A percentile compares a stretch with the other conserved stretches of the same genome.
Evolutionary conservation across 768 basidiomycete genomes (phyloP).

Genomic region (Agrocybe chaxingu): DNA sequence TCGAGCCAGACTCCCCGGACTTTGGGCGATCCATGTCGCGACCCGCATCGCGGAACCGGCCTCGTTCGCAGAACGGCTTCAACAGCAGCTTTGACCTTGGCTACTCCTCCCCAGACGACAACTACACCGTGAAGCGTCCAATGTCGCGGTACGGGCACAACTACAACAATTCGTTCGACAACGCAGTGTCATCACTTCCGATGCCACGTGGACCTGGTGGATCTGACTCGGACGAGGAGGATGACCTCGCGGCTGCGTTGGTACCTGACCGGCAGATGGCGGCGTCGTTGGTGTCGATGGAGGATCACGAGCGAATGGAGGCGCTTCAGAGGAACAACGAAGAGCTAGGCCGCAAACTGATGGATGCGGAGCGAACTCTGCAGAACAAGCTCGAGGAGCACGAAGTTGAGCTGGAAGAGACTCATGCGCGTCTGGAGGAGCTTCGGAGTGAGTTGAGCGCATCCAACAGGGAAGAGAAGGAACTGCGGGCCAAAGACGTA

Average conservation of each 20-base stretch:
- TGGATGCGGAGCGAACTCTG: conserved; percentile 69
- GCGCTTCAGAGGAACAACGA: conserved; percentile 69
- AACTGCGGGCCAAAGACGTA: conserved; percentile 84
- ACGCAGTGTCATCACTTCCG: conserved; percentile 50
- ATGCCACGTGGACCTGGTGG: conserved; percentile 48
- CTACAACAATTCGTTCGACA: conserved; percentile 34
- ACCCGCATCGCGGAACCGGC: conserved; percentile 63
- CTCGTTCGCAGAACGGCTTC: conserved; percentile 37
- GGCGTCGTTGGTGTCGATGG: conserved; percentile 67
- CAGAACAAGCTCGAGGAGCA: conserved; percentile 70
- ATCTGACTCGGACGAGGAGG: conserved; percentile 53
- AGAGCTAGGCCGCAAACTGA: conserved; percentile 71
- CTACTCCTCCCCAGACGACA: conserved; percentile 38
- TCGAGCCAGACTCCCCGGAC: conserved; percentile 20
- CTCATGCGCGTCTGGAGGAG: conserved; percentile 77
- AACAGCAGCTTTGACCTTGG: conserved; percentile 33
- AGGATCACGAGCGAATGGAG: conserved; percentile 70
- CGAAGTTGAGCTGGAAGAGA: conserved; percentile 79
- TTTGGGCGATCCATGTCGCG: conserved; percentile 38
- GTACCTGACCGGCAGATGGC: conserved; percentile 58
- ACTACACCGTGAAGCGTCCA: conserved; percentile 23
- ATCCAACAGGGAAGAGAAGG: conserved; percentile 91
- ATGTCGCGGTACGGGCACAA: conserved; percentile 20
- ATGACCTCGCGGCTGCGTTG: conserved; percentile 50
- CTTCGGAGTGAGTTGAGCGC: conserved; percentile 69